Evolutionary conservation across 148 eudicot genomes (phyloP).

Genomic region (Rhododendron mucronatum): DNA sequence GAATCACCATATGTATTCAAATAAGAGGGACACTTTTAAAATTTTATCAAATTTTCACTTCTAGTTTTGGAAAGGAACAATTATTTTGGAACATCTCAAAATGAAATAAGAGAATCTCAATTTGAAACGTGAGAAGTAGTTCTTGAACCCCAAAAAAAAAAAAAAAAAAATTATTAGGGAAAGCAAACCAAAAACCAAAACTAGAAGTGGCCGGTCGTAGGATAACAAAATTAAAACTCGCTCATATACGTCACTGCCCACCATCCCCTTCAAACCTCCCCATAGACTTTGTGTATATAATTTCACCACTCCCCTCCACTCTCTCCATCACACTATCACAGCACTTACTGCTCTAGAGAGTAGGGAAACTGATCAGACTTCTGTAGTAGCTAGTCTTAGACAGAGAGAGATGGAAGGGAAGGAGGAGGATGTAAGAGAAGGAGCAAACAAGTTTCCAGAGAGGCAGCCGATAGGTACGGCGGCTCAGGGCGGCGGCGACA

Average conservation of each 20-base stretch:
- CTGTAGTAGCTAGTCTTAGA: not conserved
- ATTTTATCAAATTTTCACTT: no score
- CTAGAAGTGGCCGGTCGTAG: not conserved
- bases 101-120: no score
- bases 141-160: no score
- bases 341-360: not conserved
- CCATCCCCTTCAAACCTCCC: not conserved
- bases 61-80: no score
- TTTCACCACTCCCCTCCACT: not conserved
- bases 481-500: constrained; percentile 24
- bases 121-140: no score
- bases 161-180: no score
- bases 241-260: not conserved
- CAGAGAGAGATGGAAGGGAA: constrained; percentile 26
- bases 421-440: constrained; percentile 24
- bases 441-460: constrained; percentile 23
- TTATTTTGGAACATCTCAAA: no score
- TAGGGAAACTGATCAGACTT: not conserved
- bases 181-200: not conserved
- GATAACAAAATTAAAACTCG: not conserved
- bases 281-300: not conserved
- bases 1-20: no score
- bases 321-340: not conserved
- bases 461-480: constrained; percentile 29
- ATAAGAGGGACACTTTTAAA: no score